Evolutionary conservation across 306 rosid genomes (phyloP), one percentile per base, ranked within the genome.

Genomic region (Ziziphus jujuba): DNA sequence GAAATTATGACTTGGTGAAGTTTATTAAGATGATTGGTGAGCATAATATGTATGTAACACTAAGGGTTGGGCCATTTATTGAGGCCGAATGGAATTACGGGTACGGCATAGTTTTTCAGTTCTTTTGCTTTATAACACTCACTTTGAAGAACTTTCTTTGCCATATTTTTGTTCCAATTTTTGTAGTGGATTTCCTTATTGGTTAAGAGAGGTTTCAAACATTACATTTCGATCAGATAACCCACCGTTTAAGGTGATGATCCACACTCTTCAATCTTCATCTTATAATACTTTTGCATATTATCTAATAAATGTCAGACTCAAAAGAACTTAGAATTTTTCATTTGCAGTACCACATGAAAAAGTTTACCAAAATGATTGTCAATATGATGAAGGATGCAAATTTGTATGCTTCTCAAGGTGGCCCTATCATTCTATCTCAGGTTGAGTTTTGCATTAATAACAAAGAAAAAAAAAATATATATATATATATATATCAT

Each of bases 71-170:
- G 15, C 63, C 63, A 34, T 59, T 59, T 38, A 59, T 59, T 21
- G 45, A 59, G 43, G 63, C 63, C 5, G 63, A 59, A 59, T 59
- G 48, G 63, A 59, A 59, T 38, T 21, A 59, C 22, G 63, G 63
- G 21, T 49, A 15, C 9, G 21, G 53, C 17, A 5, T 49, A 2
- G n/a, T 14, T 48, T 2, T 48, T 14, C 7, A 1, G 15, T 14
- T 49, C 4, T 49, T 49, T 49, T 49, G 13, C 54, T 49, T 15
- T 16, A 7, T 15, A 17, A 5, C 7, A 1, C 15, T 7, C 20
- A 17, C 20, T 50, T 16, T 50, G 55, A 50, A 50, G 55, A 50
- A 50, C 55, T 20, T 19, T 50, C 24, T 50, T 4, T 50, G 22
- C 22, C 55, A 50, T 50, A 2, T 15, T 7, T 50, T 5, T 20